Evolutionary conservation across 2,329 filamentous ascomycete genomes (phyloP), one percentile per base, ranked within the genome.

Genomic region (Diaporthe helianthi): DNA sequence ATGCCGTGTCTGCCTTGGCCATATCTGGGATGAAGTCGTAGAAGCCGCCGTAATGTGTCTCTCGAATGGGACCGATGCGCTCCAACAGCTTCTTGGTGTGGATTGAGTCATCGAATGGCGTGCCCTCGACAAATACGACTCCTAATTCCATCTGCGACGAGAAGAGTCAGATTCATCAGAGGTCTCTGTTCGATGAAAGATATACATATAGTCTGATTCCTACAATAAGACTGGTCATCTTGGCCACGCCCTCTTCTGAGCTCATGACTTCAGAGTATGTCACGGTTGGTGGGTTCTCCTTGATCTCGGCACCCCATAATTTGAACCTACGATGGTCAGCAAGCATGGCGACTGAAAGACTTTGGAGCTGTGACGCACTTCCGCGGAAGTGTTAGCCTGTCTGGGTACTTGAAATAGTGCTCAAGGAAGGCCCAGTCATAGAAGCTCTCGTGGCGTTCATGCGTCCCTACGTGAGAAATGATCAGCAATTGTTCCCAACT

Each of bases 21-120:
- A 98, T 86, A 79, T 98, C 92, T 6, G 94, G 92, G 0, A 93
- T 92, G 79, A 98, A 98, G 80, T 98, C 95, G 75, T 87, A 88
- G 76, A 86, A 86, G 70, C 81, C 88, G 82, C 93, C 95, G 79
- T 98, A 99, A 78, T 98, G 96, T 0, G 96, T 99, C 71, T 91
- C 85, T 22, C 94, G 89, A 75, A 98, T 94, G 72, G 95, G 95
- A 0, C 93, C 89, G 72, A 99, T 97, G 67, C 89, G 88, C 76
- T 93, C 87, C 2, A 98, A 83, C 1, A 98, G 84, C n/a, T 82
- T 78, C 79, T 95, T 80, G 0, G 94, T 98, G 7, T 90, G 86
- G 72, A 90, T 84, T 0, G 93, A 92, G 6, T 85, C 85, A 1
- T 89, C 82, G 15, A 77, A 78, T 0, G 93, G 93, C 17, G 91